phyloP scores from a whole-genome alignment of 140 eudicot genomes.

The Cichorium intybus region DNA sequence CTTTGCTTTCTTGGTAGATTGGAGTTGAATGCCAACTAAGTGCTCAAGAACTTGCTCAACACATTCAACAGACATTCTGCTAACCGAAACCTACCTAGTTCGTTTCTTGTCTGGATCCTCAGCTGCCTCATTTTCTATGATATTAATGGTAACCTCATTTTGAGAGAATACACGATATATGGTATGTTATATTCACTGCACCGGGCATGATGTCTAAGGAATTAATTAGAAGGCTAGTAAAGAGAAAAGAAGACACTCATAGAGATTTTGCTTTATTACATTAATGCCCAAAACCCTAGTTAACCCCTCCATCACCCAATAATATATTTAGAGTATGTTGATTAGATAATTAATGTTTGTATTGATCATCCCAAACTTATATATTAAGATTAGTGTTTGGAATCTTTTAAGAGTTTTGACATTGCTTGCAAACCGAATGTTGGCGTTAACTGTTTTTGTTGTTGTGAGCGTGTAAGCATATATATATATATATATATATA shows the following conservation, averaged over 20 bases:
- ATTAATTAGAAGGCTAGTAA: background rate
- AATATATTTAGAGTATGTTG: slow-evolving; percentile 1
- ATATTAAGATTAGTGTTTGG: background rate
- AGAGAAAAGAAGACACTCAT: background rate
- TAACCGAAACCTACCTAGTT: background rate
- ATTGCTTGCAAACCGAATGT: background rate
- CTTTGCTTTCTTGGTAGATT: slow-evolving; percentile 46
- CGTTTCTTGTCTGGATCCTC: background rate
- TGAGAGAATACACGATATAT: background rate
- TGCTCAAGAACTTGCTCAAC: slow-evolving; percentile 86
- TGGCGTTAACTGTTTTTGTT: no score
- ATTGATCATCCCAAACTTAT: background rate
- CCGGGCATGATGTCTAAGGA: background rate
- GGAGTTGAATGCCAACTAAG: slow-evolving; percentile 93
- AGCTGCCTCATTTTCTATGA: background rate
- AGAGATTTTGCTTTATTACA: slow-evolving; percentile 9
- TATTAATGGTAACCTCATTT: background rate
- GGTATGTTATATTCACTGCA: background rate
- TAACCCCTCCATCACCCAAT: background rate
- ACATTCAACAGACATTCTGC: slow-evolving; percentile 85
- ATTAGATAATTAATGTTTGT: background rate
- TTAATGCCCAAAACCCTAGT: background rate
- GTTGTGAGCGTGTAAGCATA: background rate
- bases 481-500: background rate
- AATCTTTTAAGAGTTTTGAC: slow-evolving; percentile 1